These are phyloP conservation scores for Letharia columbiana DNA, from an alignment of 495 filamentous ascomycete genomes.

Conservation along the genomic window DNA sequence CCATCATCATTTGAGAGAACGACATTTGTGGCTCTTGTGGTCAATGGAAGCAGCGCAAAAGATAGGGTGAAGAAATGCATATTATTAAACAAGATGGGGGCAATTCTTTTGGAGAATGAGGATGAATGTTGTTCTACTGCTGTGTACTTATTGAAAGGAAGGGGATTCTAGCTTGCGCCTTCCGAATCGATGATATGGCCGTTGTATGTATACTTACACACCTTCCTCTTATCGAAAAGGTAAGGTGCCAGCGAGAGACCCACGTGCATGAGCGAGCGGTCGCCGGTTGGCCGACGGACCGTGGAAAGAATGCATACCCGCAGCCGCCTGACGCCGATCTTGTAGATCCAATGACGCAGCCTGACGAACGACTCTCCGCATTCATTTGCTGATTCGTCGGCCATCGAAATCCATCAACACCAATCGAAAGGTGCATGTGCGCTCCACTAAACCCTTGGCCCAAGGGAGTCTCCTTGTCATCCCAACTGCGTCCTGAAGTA, in stretches of 20 bases:
- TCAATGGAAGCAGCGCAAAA: constrained; percentile 8
- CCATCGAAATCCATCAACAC: too few species aligned
- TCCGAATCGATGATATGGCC: background rate
- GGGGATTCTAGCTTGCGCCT: background rate
- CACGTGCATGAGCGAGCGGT: background rate
- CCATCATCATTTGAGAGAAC: constrained; percentile 64
- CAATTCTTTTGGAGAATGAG: background rate
- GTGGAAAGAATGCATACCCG: background rate
- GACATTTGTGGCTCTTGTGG: constrained; percentile 36
- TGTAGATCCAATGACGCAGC: too few species aligned
- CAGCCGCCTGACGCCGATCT: background rate
- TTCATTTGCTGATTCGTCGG: too few species aligned
- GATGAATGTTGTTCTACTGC: background rate
- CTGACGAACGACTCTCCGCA: too few species aligned
- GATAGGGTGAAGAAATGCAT: constrained; percentile 9
- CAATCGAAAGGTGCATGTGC: too few species aligned
- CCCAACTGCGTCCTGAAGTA: too few species aligned
- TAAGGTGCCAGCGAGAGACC: background rate
- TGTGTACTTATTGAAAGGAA: background rate
- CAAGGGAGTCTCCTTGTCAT: too few species aligned
- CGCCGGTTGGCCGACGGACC: background rate
- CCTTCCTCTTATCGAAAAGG: background rate
- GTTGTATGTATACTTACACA: background rate
- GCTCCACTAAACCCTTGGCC: too few species aligned
- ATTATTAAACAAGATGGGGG: background rate